phyloP scores from a whole-genome alignment of 768 basidiomycete species.

The Sporobolomyces phaffii region DNA sequence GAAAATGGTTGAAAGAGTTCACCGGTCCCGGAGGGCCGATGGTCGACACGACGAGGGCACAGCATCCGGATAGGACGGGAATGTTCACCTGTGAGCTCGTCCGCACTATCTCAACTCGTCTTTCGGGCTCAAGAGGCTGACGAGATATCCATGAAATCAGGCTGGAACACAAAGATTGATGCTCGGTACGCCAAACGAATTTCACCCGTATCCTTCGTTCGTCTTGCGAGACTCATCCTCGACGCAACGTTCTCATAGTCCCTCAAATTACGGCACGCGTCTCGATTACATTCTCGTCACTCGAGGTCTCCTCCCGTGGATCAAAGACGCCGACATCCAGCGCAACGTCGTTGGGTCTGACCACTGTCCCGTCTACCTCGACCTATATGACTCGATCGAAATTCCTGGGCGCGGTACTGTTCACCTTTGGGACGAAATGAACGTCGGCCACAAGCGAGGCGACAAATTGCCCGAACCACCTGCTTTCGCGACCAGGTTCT shows the following conservation, averaged over 20 bases:
- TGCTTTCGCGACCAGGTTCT: slow-evolving; percentile 49
- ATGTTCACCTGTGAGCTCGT: slow-evolving; percentile 84
- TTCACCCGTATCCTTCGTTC: neutral
- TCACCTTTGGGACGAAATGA: slow-evolving; percentile 46
- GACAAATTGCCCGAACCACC: slow-evolving; percentile 36
- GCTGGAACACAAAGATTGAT: slow-evolving; percentile 91
- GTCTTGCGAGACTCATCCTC: neutral
- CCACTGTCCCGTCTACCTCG: slow-evolving; percentile 93
- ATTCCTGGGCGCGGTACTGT: slow-evolving; percentile 43
- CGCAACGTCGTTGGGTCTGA: slow-evolving; percentile 84
- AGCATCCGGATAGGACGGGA: slow-evolving; percentile 75
- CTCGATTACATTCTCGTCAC: slow-evolving; percentile 73
- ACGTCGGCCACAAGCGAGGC: slow-evolving; percentile 36
- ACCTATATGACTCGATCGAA: slow-evolving; percentile 72
- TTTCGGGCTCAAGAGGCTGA: neutral
- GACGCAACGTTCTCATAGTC: slow-evolving; percentile 30
- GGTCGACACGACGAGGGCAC: slow-evolving; percentile 71
- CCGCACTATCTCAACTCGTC: too few species aligned
- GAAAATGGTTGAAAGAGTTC: slow-evolving; percentile 72
- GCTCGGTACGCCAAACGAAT: slow-evolving; percentile 57
- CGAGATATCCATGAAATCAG: slow-evolving; percentile 49
- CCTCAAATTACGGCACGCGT: slow-evolving; percentile 84
- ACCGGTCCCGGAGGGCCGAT: slow-evolving; percentile 60
- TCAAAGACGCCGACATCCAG: slow-evolving; percentile 76
- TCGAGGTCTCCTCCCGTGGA: slow-evolving; percentile 79